Percentiles rank a stretch among this genome's conserved stretches.
phyloP scores from a whole-genome alignment of 306 rosid species.

The Heteromeles arbutifolia region DNA sequence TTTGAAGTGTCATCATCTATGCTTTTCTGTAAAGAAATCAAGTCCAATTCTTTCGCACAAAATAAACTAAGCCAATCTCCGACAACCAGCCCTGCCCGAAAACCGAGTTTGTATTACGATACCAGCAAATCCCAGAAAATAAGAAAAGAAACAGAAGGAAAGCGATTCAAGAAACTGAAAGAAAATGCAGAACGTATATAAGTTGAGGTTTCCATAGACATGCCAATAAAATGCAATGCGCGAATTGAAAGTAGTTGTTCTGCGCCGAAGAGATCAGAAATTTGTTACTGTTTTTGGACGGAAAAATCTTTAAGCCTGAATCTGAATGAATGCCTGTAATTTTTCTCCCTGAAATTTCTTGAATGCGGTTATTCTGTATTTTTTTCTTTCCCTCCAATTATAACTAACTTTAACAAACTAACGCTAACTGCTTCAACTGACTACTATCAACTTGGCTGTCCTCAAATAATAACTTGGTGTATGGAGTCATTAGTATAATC shows the following conservation, averaged over 20 bases:
- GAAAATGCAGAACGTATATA: not conserved
- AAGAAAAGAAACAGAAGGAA: not conserved
- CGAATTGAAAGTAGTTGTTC: not conserved
- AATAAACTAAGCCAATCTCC: not conserved
- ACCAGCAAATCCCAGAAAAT: not conserved
- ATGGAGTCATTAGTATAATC: too few species aligned
- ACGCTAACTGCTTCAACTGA: too few species aligned
- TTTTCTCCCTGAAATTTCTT: not conserved
- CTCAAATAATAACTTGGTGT: too few species aligned
- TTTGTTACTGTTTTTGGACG: too few species aligned
- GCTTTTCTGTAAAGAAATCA: not conserved
- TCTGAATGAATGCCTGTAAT: not conserved
- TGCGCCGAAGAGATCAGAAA: not conserved
- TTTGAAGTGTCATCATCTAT: too few species aligned
- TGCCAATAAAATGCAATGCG: not conserved
- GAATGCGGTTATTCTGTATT: not conserved
- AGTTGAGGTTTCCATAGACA: not conserved
- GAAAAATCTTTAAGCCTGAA: too few species aligned
- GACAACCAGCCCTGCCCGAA: not conserved
- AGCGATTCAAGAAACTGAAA: not conserved
- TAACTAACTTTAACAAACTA: not conserved
- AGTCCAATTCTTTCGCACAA: not conserved
- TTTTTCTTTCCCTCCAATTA: not conserved
- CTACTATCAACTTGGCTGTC: too few species aligned
- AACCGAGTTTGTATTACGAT: not conserved